Evolutionary conservation across 495 filamentous ascomycete genomes (phyloP).

Genomic region (Ascobolus immersus): DNA sequence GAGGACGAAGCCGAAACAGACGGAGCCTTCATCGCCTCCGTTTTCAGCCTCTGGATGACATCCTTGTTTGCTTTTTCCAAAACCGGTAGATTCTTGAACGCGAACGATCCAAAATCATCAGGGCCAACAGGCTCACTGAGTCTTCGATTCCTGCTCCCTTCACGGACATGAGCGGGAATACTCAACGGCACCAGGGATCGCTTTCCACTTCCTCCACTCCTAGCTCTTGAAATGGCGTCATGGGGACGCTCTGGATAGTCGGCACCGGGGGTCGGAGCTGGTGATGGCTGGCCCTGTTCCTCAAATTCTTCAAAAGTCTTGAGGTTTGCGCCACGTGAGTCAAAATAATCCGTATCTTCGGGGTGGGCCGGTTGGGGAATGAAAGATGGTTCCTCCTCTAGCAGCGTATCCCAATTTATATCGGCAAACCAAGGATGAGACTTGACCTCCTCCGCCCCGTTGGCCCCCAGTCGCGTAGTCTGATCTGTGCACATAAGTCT

Average conservation of each 20-base stretch:
- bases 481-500: conserved; percentile 64
- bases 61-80: conserved; percentile 97
- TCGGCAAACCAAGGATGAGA: conserved; percentile 71
- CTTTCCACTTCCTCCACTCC: conserved; percentile 53
- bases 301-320: conserved; percentile 87
- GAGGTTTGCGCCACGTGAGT: conserved; percentile 66
- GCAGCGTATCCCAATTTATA: conserved; percentile 66
- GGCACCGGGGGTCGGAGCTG: conserved; percentile 30
- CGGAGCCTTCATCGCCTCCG: conserved; percentile 40
- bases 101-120: conserved; percentile 89
- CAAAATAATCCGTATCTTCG: conserved; percentile 95
- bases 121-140: conserved; percentile 68
- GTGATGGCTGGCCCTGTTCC: conserved; percentile 52
- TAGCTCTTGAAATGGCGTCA: conserved; percentile 71
- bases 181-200: conserved; percentile 80
- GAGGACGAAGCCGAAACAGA: conserved; percentile 22
- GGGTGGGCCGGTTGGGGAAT: conserved; percentile 82
- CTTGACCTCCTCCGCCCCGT: conserved; percentile 80
- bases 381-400: conserved; percentile 84
- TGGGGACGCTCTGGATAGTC: conserved; percentile 72
- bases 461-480: conserved; percentile 54
- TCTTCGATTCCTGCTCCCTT: conserved; percentile 55
- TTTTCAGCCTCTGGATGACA: conserved; percentile 80
- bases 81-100: conserved; percentile 91
- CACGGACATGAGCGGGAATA: conserved; percentile 85